phyloP scores from a whole-genome alignment of 371 early-diverging fungal species.

The Catenaria anguillulae region DNA sequence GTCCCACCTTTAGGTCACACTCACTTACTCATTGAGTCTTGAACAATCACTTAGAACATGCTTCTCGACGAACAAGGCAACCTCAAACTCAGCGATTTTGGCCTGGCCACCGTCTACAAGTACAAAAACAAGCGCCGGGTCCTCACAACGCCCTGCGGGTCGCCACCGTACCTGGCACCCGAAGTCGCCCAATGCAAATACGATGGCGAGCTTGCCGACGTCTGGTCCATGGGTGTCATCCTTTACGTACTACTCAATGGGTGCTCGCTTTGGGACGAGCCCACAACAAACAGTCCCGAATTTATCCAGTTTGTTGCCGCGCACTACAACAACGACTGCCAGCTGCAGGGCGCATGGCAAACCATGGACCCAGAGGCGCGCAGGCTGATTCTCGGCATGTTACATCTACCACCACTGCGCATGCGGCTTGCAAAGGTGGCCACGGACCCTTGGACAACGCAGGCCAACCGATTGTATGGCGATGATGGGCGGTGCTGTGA shows the following conservation, averaged over 20 bases:
- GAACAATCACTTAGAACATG: constrained; percentile 19
- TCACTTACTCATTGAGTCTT: not conserved
- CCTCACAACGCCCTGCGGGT: constrained; percentile 37
- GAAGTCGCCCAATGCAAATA: constrained; percentile 38
- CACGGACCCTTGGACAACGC: not conserved
- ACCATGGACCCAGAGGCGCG: not conserved
- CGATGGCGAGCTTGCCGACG: constrained; percentile 39
- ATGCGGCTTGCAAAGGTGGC: not conserved
- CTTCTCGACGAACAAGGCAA: constrained; percentile 31
- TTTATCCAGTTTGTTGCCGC: not conserved
- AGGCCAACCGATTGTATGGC: not conserved
- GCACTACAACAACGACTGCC: not conserved
- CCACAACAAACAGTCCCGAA: constrained; percentile 1
- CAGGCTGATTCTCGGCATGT: not conserved
- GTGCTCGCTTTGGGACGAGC: constrained; percentile 14
- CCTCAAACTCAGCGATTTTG: constrained; percentile 48
- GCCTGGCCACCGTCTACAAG: constrained; percentile 39
- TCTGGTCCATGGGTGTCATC: constrained; percentile 53
- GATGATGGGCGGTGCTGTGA: not conserved
- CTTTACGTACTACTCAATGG: constrained; percentile 39
- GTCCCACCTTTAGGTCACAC: not conserved
- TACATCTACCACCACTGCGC: not conserved
- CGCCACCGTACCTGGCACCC: constrained; percentile 44
- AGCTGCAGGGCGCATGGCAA: not conserved
- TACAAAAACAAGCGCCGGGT: constrained; percentile 23